These are phyloP conservation scores for Salmacisia buchloeana DNA, from an alignment of 1,284 basidiomycete genomes.

Conservation along the genomic window DNA sequence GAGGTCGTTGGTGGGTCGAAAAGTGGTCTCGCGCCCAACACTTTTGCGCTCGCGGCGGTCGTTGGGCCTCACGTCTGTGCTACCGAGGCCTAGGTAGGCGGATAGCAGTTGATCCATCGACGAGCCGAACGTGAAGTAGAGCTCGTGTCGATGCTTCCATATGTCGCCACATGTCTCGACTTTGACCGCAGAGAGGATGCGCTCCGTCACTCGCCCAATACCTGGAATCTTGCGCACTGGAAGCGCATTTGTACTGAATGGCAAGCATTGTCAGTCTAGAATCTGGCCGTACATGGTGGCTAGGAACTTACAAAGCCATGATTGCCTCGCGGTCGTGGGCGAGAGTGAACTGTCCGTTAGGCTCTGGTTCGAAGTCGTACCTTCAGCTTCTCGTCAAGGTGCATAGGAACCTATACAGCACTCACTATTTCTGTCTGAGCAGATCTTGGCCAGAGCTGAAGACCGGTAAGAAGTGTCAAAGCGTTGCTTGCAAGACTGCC, in stretches of 20 bases:
- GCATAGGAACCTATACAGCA: neutral
- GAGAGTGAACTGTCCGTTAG: conserved; percentile 40
- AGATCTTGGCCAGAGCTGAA: conserved; percentile 61
- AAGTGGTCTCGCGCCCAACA: conserved; percentile 47
- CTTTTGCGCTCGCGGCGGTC: conserved; percentile 40
- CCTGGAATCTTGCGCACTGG: conserved; percentile 45
- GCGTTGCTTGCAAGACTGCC: neutral
- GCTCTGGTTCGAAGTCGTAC: conserved; percentile 14
- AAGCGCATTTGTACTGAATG: conserved; percentile 14
- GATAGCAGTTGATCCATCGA: conserved; percentile 39
- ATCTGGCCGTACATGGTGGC: neutral
- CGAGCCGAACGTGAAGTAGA: conserved; percentile 30
- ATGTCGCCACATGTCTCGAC: conserved; percentile 44
- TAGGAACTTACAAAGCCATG: conserved; percentile 22
- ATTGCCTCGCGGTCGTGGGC: conserved; percentile 29
- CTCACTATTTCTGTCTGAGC: conserved; percentile 66
- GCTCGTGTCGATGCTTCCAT: conserved; percentile 37
- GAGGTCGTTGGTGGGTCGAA: conserved; percentile 34
- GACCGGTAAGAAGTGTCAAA: neutral
- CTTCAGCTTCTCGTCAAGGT: neutral
- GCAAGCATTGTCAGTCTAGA: neutral
- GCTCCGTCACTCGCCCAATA: conserved; percentile 46
- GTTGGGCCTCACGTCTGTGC: conserved; percentile 35
- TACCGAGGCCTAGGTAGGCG: conserved; percentile 38
- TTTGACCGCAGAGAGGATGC: conserved; percentile 37